Evolutionary conservation across 768 basidiomycete species (phyloP).

Genomic region (Rhizopogon rudus): DNA sequence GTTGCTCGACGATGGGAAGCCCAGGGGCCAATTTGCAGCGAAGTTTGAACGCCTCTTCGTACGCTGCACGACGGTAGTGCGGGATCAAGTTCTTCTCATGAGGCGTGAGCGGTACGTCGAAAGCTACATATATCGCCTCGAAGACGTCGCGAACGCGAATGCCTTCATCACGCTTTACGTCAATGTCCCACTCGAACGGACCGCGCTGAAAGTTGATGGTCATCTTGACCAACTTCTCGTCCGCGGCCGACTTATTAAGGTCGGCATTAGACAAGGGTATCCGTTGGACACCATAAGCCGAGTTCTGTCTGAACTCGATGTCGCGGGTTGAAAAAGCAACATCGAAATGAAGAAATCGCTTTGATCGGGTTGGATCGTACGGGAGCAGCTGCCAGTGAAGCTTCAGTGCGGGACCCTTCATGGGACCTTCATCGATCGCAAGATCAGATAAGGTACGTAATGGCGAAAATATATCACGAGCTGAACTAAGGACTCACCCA

Average conservation of each 20-base stretch:
- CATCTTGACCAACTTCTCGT: conserved; percentile 42
- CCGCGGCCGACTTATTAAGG: conserved; percentile 37
- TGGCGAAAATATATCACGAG: conserved; percentile 3
- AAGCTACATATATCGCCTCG: conserved; percentile 49
- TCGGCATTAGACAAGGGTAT: conserved; percentile 31
- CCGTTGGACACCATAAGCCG: conserved; percentile 7
- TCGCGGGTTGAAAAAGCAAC: conserved; percentile 39
- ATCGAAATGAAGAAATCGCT: conserved; percentile 44
- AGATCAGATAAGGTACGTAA: conserved; percentile 27
- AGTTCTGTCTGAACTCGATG: conserved; percentile 15
- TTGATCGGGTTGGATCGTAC: conserved; percentile 26
- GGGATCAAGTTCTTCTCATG: conserved; percentile 36
- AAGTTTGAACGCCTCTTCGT: conserved; percentile 38
- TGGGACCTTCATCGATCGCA: conserved; percentile 23
- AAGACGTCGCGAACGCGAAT: conserved; percentile 57
- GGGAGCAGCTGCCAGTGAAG: conserved; percentile 48
- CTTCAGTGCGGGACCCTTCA: conserved; percentile 36
- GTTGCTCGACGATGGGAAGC: conserved; percentile 34
- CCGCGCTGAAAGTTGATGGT: conserved; percentile 35
- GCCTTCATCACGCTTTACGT: conserved; percentile 37
- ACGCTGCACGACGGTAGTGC: conserved; percentile 19
- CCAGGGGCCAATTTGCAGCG: conserved; percentile 42
- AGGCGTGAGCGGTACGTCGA: conserved; percentile 37
- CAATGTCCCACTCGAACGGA: conserved; percentile 33
- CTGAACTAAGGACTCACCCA: conserved; percentile 14